phyloP scores from a whole-genome alignment of 2,329 filamentous ascomycete genomes.

The Fusarium equiseti region DNA sequence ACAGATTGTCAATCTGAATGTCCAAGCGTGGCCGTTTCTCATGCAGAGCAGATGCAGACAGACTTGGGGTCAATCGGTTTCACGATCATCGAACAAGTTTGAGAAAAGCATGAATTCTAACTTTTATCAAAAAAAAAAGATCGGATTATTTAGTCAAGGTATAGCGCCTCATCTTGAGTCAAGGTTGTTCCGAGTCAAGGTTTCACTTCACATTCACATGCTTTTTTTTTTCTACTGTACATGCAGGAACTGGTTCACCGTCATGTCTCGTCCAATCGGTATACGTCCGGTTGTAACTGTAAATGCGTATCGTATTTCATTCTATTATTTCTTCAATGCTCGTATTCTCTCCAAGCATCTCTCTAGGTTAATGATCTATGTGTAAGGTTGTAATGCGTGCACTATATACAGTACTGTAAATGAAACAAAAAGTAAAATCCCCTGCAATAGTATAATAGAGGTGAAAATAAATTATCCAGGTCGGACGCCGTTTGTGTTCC shows the following conservation, averaged over 20 bases:
- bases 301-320: slow-evolving; percentile 8
- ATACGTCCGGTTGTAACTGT: background rate
- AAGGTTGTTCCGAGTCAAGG: slow-evolving; percentile 27
- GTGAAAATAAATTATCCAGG: background rate
- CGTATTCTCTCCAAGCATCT: background rate
- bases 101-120: background rate
- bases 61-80: background rate
- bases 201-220: slow-evolving; percentile 13
- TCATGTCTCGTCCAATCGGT: background rate
- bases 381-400: slow-evolving; percentile 11
- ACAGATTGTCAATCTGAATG: background rate
- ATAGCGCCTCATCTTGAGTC: slow-evolving; percentile 25
- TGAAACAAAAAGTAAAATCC: slow-evolving; percentile 1
- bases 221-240: background rate
- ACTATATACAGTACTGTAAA: slow-evolving; percentile 17
- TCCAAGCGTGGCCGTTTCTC: background rate
- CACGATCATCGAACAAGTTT: background rate
- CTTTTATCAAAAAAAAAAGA: background rate
- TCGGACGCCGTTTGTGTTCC: background rate
- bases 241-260: background rate
- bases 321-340: slow-evolving; percentile 23
- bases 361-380: slow-evolving; percentile 16
- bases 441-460: background rate
- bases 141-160: background rate
- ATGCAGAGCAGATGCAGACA: background rate